Base-by-base conservation (phyloP, 805 yeast species). In the Metschnikowia kofuensis region DNA sequence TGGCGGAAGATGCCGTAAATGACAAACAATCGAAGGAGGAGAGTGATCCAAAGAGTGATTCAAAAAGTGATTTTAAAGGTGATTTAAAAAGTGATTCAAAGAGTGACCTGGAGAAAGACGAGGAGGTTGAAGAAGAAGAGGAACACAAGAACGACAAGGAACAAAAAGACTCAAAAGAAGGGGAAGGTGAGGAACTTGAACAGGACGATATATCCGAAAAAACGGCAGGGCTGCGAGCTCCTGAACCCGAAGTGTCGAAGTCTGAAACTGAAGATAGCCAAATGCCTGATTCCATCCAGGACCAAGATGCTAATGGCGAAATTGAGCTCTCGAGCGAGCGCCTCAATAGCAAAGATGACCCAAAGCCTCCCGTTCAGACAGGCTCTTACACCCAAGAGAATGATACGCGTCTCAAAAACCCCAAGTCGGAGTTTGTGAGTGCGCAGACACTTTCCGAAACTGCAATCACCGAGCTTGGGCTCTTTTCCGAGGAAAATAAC, bases 401-500 rank as follows among this genome's bases (percentile, higher is more conserved):
- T 53, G 87, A 83, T 60, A 83, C 85, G 6, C 61, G 79, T 45
- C 73, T 80, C 26, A 81, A 80, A 55, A 86, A 86, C 60, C 92
- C 94, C 1, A 84, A 84, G 58, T 78, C 87, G 0, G 92, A 87
- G 64, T 85, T 82, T 62, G 92, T 87, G 5, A 72, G 80, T 0
- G 73, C 88, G 0, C 91, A 85, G 61, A 78, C 85, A 1, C 69
- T 87, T 38, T 87, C 91, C 0, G 72, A 79, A 4, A 80, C 83
- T 2, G 88, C 89, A 0, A 66, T 73, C 12, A 75, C 79, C 4
- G 79, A 78, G 31, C 66, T 88, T 45, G 89, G 88, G 0, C 67
- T 88, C 26, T 88, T 80, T 54, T 75, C 80, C 8, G 91, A 85
- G 44, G 76, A 77, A 45, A 70, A 66, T 30, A 75, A 80, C 41